Conservation (phyloP, 2,329 filamentous ascomycete genomes). For the Neophaeococcomyces aloes region DNA sequence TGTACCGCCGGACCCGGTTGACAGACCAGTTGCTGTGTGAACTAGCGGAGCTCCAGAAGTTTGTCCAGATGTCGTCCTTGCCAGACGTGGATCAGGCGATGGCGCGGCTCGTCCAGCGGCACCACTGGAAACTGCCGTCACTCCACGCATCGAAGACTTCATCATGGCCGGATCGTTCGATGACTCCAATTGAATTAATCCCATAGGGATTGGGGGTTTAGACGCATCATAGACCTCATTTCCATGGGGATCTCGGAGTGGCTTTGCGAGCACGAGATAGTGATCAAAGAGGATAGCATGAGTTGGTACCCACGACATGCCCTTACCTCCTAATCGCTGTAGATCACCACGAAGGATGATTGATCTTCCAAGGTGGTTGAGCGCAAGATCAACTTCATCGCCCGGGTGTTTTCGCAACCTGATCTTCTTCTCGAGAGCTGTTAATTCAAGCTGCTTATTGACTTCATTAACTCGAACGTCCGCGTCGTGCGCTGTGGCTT, state of each 20-base stretch:
- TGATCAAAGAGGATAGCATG: constrained; percentile 93
- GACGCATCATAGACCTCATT: constrained; percentile 88
- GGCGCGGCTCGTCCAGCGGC: constrained; percentile 39
- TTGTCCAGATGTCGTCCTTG: constrained; percentile 41
- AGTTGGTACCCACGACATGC: constrained; percentile 87
- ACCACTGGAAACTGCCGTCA: constrained; percentile 52
- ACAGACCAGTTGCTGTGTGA: constrained; percentile 57
- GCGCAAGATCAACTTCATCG: constrained; percentile 67
- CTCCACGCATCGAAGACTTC: constrained; percentile 60
- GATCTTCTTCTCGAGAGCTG: constrained; percentile 72
- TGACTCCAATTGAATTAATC: constrained; percentile 82
- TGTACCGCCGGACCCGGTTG: constrained; percentile 28
- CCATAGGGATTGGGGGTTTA: constrained; percentile 92
- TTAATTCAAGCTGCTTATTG: constrained; percentile 78
- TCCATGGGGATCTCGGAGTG: constrained; percentile 39
- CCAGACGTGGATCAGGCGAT: constrained; percentile 41
- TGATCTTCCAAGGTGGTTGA: constrained; percentile 87
- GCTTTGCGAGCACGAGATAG: constrained; percentile 86
- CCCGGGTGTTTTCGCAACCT: constrained; percentile 81
- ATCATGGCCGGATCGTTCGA: constrained; percentile 83
- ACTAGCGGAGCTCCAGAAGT: constrained; percentile 42
- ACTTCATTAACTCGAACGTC: constrained; percentile 88
- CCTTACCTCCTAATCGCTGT: constrained; percentile 75
- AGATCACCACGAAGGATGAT: constrained; percentile 82
- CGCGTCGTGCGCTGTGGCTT: constrained; percentile 76